Evolutionary conservation across 2,329 filamentous ascomycete species (phyloP).

Genomic region (Colletotrichum lentis): DNA sequence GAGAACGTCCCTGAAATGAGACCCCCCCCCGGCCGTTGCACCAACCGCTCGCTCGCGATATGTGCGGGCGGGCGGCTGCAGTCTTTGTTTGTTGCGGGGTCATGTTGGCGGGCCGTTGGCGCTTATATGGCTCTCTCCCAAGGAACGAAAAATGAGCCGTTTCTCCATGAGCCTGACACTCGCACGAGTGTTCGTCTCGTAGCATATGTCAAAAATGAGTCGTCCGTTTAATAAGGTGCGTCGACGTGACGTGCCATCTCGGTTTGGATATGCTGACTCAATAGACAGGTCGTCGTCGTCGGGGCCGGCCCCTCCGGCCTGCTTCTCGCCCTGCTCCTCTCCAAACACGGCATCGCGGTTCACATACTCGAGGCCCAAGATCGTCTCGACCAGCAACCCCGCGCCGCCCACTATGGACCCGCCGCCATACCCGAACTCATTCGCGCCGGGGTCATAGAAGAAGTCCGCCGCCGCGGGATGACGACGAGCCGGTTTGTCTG

Average conservation of each 20-base stretch:
- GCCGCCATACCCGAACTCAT: conserved; percentile 65
- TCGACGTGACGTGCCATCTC: neutral
- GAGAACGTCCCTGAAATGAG: neutral
- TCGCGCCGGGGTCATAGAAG: conserved; percentile 65
- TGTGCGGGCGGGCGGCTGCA: conserved; percentile 3
- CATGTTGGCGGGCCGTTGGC: neutral
- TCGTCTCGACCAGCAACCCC: conserved; percentile 65
- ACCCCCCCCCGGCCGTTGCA: conserved; percentile 1
- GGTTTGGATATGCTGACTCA: neutral
- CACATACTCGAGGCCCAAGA: conserved; percentile 64
- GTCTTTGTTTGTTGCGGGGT: conserved; percentile 20
- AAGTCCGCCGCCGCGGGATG: conserved; percentile 51
- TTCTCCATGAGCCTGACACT: neutral
- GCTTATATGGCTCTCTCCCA: too few relatives aligned
- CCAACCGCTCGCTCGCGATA: neutral
- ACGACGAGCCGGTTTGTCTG: conserved; percentile 52
- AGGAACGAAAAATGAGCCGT: neutral
- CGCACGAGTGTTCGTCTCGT: neutral
- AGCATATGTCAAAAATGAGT: neutral
- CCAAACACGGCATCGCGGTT: conserved; percentile 60
- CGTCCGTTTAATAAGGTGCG: conserved; percentile 27
- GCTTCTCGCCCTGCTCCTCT: conserved; percentile 60
- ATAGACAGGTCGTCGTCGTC: conserved; percentile 49
- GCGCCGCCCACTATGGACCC: conserved; percentile 68
- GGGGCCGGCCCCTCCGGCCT: conserved; percentile 61